Evolutionary conservation across 495 filamentous ascomycete species (phyloP).

Genomic region (Penicillium daleae): DNA sequence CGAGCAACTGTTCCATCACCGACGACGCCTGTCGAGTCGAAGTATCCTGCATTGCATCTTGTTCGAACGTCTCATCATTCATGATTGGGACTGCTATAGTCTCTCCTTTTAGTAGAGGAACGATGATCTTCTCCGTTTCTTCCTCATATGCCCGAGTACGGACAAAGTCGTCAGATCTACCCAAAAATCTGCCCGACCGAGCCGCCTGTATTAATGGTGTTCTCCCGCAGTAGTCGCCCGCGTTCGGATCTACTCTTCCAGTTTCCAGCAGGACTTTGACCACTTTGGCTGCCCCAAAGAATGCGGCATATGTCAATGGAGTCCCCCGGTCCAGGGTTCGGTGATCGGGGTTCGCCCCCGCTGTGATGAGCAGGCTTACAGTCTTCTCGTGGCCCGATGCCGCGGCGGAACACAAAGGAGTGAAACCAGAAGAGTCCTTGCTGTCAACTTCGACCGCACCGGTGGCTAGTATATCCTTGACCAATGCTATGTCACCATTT

Average conservation of each 20-base stretch:
- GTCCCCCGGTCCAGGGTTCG: neutral
- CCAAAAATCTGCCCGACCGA: neutral
- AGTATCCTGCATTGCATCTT: neutral
- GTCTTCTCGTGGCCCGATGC: neutral
- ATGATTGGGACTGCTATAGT: neutral
- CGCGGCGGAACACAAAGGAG: neutral
- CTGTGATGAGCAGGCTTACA: neutral
- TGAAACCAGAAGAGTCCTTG: neutral
- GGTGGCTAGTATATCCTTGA: neutral
- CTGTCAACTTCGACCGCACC: slow-evolving; percentile 3
- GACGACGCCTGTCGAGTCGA: neutral
- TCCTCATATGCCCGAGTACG: neutral
- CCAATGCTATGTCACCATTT: neutral
- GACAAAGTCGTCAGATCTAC: neutral
- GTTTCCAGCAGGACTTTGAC: slow-evolving; percentile 10
- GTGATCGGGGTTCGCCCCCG: neutral
- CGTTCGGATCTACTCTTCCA: neutral
- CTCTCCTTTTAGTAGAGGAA: slow-evolving; percentile 1
- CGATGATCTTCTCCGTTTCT: neutral
- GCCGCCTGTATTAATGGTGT: slow-evolving; percentile 6
- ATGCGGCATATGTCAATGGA: neutral
- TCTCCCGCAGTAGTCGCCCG: neutral
- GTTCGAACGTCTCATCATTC: neutral
- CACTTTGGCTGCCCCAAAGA: slow-evolving; percentile 2
- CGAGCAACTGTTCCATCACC: slow-evolving; percentile 12